A percentile compares a stretch with the other conserved stretches of the same genome.
phyloP scores from a whole-genome alignment of 371 early-diverging fungal genomes.

The Mortierella sp. region DNA sequence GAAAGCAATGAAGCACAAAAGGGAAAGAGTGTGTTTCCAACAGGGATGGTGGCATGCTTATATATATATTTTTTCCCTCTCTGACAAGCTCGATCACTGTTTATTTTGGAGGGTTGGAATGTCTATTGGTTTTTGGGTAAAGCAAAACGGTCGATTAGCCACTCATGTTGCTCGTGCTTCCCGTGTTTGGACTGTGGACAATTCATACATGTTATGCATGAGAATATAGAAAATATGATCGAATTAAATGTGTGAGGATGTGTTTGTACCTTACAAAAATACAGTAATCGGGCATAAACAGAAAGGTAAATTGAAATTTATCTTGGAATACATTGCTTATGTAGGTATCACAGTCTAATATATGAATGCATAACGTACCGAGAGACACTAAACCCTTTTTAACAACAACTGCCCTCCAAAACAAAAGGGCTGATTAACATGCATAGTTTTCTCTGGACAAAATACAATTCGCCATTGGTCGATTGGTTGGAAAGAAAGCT shows the following conservation, averaged over 20 bases:
- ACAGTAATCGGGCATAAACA: neutral
- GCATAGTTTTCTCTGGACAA: no score
- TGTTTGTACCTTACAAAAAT: neutral
- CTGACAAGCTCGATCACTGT: neutral
- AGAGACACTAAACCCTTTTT: no score
- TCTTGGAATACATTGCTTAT: neutral
- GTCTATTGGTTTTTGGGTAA: slow-evolving; percentile 5
- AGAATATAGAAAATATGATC: slow-evolving; percentile 5
- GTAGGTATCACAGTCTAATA: neutral
- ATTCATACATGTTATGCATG: neutral
- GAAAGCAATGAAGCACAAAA: neutral
- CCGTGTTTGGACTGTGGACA: no score
- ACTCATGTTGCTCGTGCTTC: neutral
- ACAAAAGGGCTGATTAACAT: no score
- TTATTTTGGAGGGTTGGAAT: slow-evolving; percentile 2
- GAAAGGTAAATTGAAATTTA: neutral
- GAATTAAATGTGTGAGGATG: neutral
- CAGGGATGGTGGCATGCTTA: neutral
- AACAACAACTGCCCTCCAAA: no score
- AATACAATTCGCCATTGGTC: no score
- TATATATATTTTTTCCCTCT: neutral
- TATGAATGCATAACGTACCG: neutral
- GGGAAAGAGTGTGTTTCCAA: neutral
- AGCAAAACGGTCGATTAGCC: neutral
- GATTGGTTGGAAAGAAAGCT: no score